Evolutionary conservation across 192 early-diverging fungal species (phyloP), one percentile per base, ranked within the genome.

Genomic region (Backusella morwellensis): DNA sequence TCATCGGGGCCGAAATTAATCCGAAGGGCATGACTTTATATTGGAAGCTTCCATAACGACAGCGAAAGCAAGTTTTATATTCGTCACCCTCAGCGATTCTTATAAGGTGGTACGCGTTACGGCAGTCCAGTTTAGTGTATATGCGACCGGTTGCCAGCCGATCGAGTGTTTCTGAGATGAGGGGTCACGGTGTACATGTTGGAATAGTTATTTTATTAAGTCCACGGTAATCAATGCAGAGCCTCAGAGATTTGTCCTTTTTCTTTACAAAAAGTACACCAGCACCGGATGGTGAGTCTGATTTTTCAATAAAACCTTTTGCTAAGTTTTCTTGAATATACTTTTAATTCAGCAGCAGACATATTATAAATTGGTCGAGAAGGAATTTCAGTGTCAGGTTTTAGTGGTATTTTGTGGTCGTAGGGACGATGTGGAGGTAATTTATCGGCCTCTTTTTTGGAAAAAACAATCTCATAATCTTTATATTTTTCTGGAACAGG

Each of bases 11-110:
- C 76, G 91, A 92, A 17, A 81, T 84, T 1, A 93, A 69, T 50
- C 92, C 91, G 68, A 91, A 91, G 1, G 90, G 91, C 59, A 93
- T 72, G 19, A 92, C 89, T 0, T 75, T 35, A 52, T 79, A 91
- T 72, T 92, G 80, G 70, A 70, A 93, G 17, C 75, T 83, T 0
- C 84, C 78, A 70, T 83, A 83, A 5, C 72, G 3, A 81, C 86
- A 0, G 50, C 8, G 54, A 88, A 90, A 14, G 88, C 83, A 29
- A 14, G 83, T 89, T 52, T 87, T 87, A 0, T 42, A 68, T 35
- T 69, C 68, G 0, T 77, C 68, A 23, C 47, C 42, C 59, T 34
- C 4, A n/a, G 44, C 40, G 0, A 77, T 59, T 17, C 75, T 44
- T 19, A 66, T 54, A 3, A 38, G 67, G 35, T 77, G 26, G 35